Evolutionary conservation across 805 yeast genomes (phyloP), one percentile per base, ranked within the genome.

Genomic region (Candida maltosa): DNA sequence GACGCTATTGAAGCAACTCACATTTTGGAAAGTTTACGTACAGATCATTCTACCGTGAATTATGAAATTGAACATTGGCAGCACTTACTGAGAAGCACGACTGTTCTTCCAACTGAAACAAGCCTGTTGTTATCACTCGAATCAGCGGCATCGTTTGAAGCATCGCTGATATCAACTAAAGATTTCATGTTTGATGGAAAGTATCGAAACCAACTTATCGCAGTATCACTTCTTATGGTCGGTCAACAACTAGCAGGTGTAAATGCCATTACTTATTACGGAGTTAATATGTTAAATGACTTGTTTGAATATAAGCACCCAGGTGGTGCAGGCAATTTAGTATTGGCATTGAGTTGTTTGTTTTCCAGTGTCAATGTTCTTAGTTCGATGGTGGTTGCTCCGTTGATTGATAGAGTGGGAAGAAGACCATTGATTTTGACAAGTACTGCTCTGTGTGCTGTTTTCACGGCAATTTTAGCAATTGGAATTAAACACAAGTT

Each of bases 251-350:
- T 65, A 40, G 59, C 86, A 45, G 98, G 98, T 20, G 85, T 91
- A 59, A 93, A 93, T 56, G 77, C 95, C 1, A 87, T 91, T 37
- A 78, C 88, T 11, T 87, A 87, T 53, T 91, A 89, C 57, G 97
- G 97, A 8, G 96, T 87, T 5, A 65, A 74, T 7, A 62, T 83
- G 4, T 69, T 87, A 38, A 69, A 76, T 35, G 35, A 43, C 10
- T 30, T 49, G 16, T 44, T 34, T 23, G 36, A 32, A 14, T 24
- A 23, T 26, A 2, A 24, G 4, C 28, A 31, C 15, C 29, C 23
- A 17, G 24, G 35, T 7, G 35, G 24, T 11, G 24, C 17, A n/a
- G 42, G 42, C 11, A 28, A 35, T 21, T 24, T 16, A 7, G 80
- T 95, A 1, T 72, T 82, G 2, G 48, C 70, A 6, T 73, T 88